phyloP scores from a whole-genome alignment of 805 yeast genomes.

The Yamadazyma paraphyllophila region DNA sequence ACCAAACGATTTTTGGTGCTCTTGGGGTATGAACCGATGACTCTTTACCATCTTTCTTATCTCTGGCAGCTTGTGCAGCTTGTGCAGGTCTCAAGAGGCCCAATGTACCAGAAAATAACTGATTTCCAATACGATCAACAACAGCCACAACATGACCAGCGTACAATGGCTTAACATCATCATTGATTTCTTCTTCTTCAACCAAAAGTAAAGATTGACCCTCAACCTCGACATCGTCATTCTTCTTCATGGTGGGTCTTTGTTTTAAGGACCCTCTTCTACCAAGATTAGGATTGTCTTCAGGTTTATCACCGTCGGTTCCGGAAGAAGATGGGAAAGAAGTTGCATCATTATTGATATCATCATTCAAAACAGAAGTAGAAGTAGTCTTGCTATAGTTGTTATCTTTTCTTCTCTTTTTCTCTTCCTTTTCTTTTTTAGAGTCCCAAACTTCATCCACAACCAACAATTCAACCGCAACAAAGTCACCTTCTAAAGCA shows the following conservation, averaged over 20 bases:
- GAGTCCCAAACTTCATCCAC: conserved; percentile 98
- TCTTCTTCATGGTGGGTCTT: conserved; percentile 95
- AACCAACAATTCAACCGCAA: conserved; percentile 88
- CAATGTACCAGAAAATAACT: conserved; percentile 88
- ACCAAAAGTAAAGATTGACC: conserved; percentile 89
- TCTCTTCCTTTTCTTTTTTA: conserved; percentile 94
- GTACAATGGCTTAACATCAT: conserved; percentile 87
- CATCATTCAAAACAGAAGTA: conserved; percentile 52
- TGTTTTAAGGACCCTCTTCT: conserved; percentile 91
- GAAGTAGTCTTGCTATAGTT: conserved; percentile 33
- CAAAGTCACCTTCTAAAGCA: conserved; percentile 94
- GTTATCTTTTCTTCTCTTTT: conserved; percentile 82
- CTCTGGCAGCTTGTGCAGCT: conserved; percentile 79
- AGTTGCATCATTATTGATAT: conserved; percentile 78
- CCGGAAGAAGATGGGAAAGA: conserved; percentile 41
- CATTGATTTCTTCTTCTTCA: conserved; percentile 94
- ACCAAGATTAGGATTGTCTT: conserved; percentile 35
- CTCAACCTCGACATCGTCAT: conserved; percentile 97
- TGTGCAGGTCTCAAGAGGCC: conserved; percentile 95
- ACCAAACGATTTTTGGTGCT: conserved; percentile 96
- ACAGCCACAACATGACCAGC: conserved; percentile 99
- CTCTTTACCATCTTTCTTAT: conserved; percentile 46
- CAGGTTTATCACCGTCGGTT: conserved; percentile 26
- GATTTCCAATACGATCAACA: conserved; percentile 96
- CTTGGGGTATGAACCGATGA: conserved; percentile 43